Base-by-base conservation (phyloP, 768 basidiomycete species). In the Mycena amicta region DNA sequence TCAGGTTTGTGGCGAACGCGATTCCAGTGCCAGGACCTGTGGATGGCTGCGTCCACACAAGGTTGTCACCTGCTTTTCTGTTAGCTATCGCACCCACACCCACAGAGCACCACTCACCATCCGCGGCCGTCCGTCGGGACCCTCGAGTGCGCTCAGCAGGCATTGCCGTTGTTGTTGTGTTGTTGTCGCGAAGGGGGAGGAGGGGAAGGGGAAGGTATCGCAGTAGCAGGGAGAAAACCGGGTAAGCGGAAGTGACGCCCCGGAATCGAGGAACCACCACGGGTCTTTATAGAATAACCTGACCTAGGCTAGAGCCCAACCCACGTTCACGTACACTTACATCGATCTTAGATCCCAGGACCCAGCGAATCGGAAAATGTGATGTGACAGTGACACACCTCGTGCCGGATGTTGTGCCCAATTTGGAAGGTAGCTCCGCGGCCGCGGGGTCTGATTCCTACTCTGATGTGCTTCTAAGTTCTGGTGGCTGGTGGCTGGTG, bases 1-100 rank as follows among this genome's bases (percentile, higher is more conserved):
- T 84, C 54, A 83, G 62, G 57, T 77, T 79, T 56, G 82, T 79
- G 37, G 81, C 78, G 62, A 83, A 83, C 31, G 80, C 79, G 70
- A 83, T 74, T n/a, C n/a, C n/a, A n/a, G n/a, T n/a, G 57, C 64
- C 60, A 39, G 55, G 57, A 5, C 73, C 67, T 55, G 75, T 72
- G 33, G 72, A 52, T 16, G 74, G 71, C 20, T 73, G 52, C 1
- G 75, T 70, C 79, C 78, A 80, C 40, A 74, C 77, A 28, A 78
- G 72, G 30, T 71, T 69, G 33, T 71, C 65, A 56, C 70, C 76
- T 74, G 52, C 5, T 6, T 37, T 28, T 50, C 11, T 37, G 30
- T 23, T 22, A 29, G 25, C 4, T 5, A 5, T 20, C 5, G 27
- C 11, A n/a, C 16, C 23, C 5, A 26, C 30, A n/a, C 23, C 18